Base-by-base conservation (phyloP, 495 filamentous ascomycete genomes). In the Terfezia boudieri region DNA sequence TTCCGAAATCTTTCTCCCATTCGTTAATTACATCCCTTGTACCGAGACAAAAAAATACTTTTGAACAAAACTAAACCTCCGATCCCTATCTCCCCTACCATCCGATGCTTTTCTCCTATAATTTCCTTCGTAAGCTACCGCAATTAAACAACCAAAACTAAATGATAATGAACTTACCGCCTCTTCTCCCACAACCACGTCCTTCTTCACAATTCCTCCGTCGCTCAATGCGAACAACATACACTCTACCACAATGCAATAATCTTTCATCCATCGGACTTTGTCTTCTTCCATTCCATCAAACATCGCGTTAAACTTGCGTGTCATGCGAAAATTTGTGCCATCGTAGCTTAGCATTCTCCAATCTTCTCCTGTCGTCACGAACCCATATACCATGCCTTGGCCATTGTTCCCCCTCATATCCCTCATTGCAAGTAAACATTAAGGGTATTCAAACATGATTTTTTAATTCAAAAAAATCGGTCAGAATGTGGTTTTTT, bases 261-360 rank as follows among this genome's bases (percentile, higher is more conserved):
- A 46, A 17, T 17, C 41, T 12, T 46, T 17, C 41, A 46, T 46
- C 41, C 41, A 46, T 46, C 41, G 41, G 12, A 14, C 12, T 17
- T 12, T 12, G 41, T 46, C 12, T 46, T 14, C 12, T 17, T 17
- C 41, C 41, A 46, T 46, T 17, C 12, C 41, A 46, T 46, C 41
- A 46, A 46, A 46, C 41, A 46, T 46, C 7, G 12, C 41, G 12
- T 46, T 17, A 7, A 12, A 14, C 41, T 46, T 46, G 12, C 17
- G 41, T 37, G 50, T 56, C 49, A 23, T 52, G 2, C 12, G 9
- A 46, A 46, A 46, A 14, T 12, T 14, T 17, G 12, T 17, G 17
- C 56, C 58, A 53, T 55, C 49, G 26, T 60, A 59, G 3, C 49
- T 51, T 7, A 57, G 6, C 55, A 54, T 57, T 36, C 37, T 37